Evolutionary conservation across 345 rosid genomes (phyloP).

Genomic region (Eucalyptus cloeziana): DNA sequence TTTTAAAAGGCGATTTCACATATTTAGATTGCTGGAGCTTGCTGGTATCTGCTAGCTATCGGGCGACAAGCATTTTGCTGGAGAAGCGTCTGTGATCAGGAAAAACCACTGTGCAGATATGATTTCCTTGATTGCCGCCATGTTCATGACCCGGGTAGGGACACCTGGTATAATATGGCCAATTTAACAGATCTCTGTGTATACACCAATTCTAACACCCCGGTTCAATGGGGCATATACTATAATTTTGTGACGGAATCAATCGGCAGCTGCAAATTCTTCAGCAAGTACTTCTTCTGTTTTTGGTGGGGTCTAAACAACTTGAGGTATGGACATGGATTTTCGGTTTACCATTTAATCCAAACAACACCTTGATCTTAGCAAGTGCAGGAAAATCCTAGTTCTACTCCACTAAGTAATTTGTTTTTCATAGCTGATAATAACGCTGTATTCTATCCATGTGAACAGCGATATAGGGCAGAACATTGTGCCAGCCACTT

Average conservation of each 20-base stretch:
- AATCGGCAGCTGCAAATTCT: constrained; percentile 4
- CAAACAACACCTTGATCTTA: neutral
- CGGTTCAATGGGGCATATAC: constrained; percentile 7
- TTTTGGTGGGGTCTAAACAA: constrained; percentile 40
- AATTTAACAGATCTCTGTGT: constrained; percentile 9
- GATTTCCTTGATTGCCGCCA: constrained; percentile 12
- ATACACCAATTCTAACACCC: neutral
- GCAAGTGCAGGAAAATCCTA: neutral
- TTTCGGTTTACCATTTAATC: neutral
- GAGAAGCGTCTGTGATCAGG: constrained; percentile 11
- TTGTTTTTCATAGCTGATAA: neutral
- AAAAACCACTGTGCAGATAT: neutral
- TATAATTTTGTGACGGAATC: neutral
- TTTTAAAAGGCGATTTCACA: neutral
- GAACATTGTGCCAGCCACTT: constrained; percentile 8
- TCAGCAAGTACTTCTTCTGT: constrained; percentile 27
- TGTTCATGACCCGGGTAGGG: neutral
- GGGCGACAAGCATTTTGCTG: constrained; percentile 21
- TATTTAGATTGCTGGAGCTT: constrained; percentile 24
- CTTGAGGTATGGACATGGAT: constrained; percentile 7
- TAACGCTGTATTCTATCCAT: neutral
- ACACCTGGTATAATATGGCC: constrained; percentile 6
- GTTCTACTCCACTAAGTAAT: neutral
- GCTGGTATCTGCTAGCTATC: constrained; percentile 23
- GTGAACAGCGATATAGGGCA: constrained; percentile 33